phyloP scores from a whole-genome alignment of 495 filamentous ascomycete species.

The Aspergillus funiculosus region DNA sequence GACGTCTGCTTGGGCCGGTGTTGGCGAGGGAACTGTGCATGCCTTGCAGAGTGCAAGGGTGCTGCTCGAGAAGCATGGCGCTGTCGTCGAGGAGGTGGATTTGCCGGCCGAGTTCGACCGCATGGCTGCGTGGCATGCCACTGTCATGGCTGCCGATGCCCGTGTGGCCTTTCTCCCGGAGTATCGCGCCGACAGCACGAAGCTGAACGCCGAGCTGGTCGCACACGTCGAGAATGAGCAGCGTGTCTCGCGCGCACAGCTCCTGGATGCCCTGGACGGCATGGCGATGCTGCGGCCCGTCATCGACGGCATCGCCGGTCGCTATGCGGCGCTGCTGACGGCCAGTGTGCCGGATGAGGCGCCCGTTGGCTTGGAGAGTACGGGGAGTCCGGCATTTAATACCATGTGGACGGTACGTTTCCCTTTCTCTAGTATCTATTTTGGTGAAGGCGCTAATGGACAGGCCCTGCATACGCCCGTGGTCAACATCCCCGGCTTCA shows the following conservation, averaged over 20 bases:
- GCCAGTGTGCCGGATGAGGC: constrained; percentile 17
- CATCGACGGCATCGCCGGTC: constrained; percentile 3
- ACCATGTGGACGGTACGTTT: constrained; percentile 15
- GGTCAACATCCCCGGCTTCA: constrained; percentile 13
- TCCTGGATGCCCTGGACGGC: constrained; percentile 9
- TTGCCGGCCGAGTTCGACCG: not conserved
- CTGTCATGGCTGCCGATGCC: constrained; percentile 3
- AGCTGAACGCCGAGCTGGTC: not conserved
- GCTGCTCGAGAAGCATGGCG: not conserved
- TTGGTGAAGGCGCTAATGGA: not conserved
- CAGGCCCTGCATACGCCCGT: constrained; percentile 15
- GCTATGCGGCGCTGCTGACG: constrained; percentile 11
- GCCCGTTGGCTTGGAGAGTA: constrained; percentile 1
- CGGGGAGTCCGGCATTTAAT: constrained; percentile 16
- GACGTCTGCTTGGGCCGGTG: constrained; percentile 42
- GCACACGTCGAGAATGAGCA: constrained; percentile 9
- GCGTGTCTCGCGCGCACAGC: not conserved
- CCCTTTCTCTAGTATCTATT: not conserved
- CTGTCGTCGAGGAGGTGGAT: constrained; percentile 3
- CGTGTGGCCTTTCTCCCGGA: constrained; percentile 7
- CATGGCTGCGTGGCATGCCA: constrained; percentile 6
- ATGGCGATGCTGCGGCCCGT: constrained; percentile 8
- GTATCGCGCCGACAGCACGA: constrained; percentile 2
- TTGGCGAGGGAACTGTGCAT: constrained; percentile 32
- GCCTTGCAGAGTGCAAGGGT: constrained; percentile 2